A percentile compares a stretch with the other conserved stretches of the same genome.
Evolutionary conservation across 106 monocot genomes (phyloP).

Genomic region (Posidonia australis): DNA sequence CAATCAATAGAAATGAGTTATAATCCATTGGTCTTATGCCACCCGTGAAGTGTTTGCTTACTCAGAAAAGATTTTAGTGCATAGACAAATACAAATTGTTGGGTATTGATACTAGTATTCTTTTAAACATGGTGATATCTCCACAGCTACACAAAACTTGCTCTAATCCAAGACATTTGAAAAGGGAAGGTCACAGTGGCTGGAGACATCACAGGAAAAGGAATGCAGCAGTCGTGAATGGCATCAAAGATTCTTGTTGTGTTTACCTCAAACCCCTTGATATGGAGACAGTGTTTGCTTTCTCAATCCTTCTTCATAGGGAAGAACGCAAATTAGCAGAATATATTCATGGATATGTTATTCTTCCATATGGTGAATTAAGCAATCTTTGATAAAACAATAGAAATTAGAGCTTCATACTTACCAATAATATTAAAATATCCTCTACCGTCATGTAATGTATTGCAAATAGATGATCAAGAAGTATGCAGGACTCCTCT

Average conservation of each 20-base stretch:
- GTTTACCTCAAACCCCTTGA: constrained; percentile 21
- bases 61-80: constrained; percentile 8
- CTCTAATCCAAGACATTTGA: constrained; percentile 12
- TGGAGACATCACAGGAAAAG: constrained; percentile 16
- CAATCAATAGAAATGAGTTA: constrained; percentile 13
- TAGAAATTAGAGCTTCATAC: too few relatives aligned
- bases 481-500: not conserved
- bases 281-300: constrained; percentile 13
- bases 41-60: constrained; percentile 17
- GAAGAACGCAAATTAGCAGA: constrained; percentile 3
- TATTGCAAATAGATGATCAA: not conserved
- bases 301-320: constrained; percentile 13
- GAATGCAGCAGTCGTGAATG: constrained; percentile 10
- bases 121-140: constrained; percentile 9
- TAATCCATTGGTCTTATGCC: constrained; percentile 9
- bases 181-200: constrained; percentile 14
- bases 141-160: constrained; percentile 11
- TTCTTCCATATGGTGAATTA: constrained; percentile 7
- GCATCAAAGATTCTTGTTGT: constrained; percentile 16
- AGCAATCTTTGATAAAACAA: too few relatives aligned
- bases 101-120: constrained; percentile 1
- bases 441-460: too few relatives aligned
- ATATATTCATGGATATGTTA: constrained; percentile 8
- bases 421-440: too few relatives aligned
- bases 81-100: not conserved